A percentile compares a stretch with the other conserved stretches of the same genome.
These are phyloP conservation scores for Nicotiana rustica DNA, from an alignment of 305 asterid species.

Conservation along the genomic window DNA sequence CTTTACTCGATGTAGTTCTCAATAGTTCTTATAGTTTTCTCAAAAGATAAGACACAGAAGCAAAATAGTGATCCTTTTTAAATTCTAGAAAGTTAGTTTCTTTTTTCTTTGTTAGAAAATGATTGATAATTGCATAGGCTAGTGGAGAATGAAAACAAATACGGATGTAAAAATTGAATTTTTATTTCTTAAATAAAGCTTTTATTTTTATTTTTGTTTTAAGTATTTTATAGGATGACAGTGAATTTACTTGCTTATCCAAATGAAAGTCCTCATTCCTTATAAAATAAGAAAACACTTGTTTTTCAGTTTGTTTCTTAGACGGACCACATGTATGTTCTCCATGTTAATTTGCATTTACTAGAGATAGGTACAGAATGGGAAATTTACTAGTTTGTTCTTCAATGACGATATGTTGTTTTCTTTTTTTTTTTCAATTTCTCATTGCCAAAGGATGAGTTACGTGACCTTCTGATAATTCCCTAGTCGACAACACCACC, in stretches of 20 bases:
- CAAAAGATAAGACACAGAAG: neutral
- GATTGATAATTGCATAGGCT: neutral
- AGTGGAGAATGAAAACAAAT: neutral
- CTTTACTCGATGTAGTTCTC: neutral
- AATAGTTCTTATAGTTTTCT: neutral
- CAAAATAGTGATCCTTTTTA: neutral
- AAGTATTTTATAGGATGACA: neutral
- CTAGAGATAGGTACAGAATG: no score
- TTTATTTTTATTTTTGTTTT: neutral
- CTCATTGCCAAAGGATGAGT: no score
- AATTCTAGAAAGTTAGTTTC: neutral
- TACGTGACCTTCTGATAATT: no score
- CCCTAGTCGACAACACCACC: no score
- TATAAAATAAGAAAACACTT: no score
- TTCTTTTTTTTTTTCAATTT: no score
- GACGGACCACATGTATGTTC: no score
- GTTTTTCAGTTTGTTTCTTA: no score
- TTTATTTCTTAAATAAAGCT: neutral
- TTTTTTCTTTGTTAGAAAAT: constrained; percentile 6
- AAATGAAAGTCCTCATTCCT: no score
- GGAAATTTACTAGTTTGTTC: no score
- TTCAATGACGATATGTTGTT: no score
- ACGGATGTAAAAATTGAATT: neutral
- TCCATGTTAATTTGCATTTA: no score
- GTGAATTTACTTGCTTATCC: neutral